Percentiles rank a stretch among this genome's conserved stretches.
Conservation (phyloP, 176 grass and related monocot species). For the Cenchrus americanus region DNA sequence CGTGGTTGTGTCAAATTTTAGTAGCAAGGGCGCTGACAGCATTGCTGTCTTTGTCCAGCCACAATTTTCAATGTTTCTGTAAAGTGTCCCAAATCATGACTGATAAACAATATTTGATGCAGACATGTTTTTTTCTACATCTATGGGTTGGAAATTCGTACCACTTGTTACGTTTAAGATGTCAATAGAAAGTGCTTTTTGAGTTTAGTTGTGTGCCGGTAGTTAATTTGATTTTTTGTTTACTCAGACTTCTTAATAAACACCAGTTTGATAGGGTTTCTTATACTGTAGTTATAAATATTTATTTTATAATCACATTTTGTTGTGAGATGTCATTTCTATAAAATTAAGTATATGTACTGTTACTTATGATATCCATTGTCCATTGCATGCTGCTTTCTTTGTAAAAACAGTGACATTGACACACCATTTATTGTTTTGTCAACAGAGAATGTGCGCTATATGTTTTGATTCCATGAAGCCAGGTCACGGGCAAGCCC, state of each 20-base stretch:
- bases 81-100: not conserved
- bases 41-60: not conserved
- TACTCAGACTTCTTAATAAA: slow-evolving; percentile 27
- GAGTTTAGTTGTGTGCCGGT: not conserved
- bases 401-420: not conserved
- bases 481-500: slow-evolving; percentile 78
- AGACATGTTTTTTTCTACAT: not conserved
- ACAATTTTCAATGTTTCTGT: not conserved
- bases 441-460: slow-evolving; percentile 71
- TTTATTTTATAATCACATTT: not conserved
- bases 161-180: slow-evolving; percentile 1
- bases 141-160: not conserved
- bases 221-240: not conserved
- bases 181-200: not conserved
- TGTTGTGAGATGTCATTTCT: not conserved
- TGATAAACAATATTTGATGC: not conserved
- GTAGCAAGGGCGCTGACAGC: not conserved
- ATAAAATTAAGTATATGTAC: not conserved
- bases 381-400: not conserved
- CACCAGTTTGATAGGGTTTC: not conserved
- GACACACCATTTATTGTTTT: slow-evolving; percentile 34
- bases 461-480: slow-evolving; percentile 97
- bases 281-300: not conserved
- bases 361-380: not conserved
- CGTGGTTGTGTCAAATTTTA: slow-evolving; percentile 19